A percentile compares a stretch with the other conserved stretches of the same genome.
These are phyloP conservation scores for Stellera chamaejasme DNA, from an alignment of 345 rosid species.

Conservation along the genomic window DNA sequence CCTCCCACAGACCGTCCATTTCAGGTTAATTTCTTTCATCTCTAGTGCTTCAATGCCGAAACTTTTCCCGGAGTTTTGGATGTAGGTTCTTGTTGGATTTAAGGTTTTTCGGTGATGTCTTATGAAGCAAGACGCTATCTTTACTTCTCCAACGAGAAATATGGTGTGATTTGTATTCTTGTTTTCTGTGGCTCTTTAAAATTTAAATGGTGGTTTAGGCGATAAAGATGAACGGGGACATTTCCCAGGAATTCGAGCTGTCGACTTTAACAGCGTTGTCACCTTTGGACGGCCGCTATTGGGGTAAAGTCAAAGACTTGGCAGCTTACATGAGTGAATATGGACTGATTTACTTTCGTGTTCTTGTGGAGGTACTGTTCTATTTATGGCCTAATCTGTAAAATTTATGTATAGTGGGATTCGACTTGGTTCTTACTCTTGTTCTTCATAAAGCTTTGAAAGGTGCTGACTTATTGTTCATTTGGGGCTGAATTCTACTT, in stretches of 20 bases:
- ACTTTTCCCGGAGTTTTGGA: neutral
- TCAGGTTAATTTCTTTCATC: slow-evolving; percentile 20
- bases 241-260: slow-evolving; percentile 41
- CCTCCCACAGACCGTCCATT: slow-evolving; percentile 17
- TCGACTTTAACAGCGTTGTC: slow-evolving; percentile 78
- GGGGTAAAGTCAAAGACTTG: slow-evolving; percentile 79
- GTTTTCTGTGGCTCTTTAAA: neutral
- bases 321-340: slow-evolving; percentile 85
- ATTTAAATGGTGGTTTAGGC: slow-evolving; percentile 18
- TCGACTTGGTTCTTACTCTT: too few species aligned
- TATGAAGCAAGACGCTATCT: too few species aligned
- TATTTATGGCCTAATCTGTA: neutral
- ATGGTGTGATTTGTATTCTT: too few species aligned
- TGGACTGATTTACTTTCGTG: slow-evolving; percentile 71
- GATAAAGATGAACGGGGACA: slow-evolving; percentile 29
- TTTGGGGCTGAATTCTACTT: too few species aligned
- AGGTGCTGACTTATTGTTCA: too few species aligned
- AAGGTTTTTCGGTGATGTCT: neutral
- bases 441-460: too few species aligned
- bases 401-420: too few species aligned
- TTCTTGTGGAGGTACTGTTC: slow-evolving; percentile 68
- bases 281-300: slow-evolving; percentile 91
- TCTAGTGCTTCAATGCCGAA: neutral
- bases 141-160: too few species aligned
- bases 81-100: slow-evolving; percentile 3